Evolutionary conservation across 176 grass and related monocot species (phyloP).

Genomic region (Hsuehochloa calcarea): DNA sequence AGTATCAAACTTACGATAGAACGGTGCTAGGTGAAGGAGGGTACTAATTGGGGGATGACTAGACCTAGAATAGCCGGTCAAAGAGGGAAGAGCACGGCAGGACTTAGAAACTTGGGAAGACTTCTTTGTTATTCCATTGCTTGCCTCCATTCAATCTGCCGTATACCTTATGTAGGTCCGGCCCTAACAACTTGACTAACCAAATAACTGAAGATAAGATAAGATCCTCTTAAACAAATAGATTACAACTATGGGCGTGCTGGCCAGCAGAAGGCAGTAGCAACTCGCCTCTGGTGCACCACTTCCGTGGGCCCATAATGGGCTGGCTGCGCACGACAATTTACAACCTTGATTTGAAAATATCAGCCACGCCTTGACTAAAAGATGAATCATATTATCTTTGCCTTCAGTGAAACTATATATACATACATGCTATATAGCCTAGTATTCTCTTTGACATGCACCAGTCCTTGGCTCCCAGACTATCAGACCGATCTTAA

Average conservation of each 20-base stretch:
- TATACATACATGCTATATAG: background rate
- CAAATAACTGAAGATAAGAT: background rate
- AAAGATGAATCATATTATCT: background rate
- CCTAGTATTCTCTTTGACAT: background rate
- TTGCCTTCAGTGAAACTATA: background rate
- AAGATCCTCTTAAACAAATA: background rate
- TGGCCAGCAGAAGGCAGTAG: background rate
- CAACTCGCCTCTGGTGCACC: background rate
- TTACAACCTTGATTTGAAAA: conserved; percentile 23
- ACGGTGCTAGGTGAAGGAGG: background rate
- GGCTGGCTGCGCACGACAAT: background rate
- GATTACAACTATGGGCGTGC: background rate
- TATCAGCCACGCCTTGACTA: background rate
- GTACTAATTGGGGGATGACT: background rate
- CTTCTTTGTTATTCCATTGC: background rate
- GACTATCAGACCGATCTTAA: background rate
- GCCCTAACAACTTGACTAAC: background rate
- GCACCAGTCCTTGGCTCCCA: background rate
- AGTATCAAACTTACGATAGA: conserved; percentile 29
- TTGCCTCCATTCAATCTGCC: background rate
- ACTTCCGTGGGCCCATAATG: conserved; percentile 8
- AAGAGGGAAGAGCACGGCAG: background rate
- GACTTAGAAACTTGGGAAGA: background rate
- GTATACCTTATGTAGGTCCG: background rate
- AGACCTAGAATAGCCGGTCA: background rate